Evolutionary conservation across 306 rosid genomes (phyloP).

Genomic region (Cicer yamashitae): DNA sequence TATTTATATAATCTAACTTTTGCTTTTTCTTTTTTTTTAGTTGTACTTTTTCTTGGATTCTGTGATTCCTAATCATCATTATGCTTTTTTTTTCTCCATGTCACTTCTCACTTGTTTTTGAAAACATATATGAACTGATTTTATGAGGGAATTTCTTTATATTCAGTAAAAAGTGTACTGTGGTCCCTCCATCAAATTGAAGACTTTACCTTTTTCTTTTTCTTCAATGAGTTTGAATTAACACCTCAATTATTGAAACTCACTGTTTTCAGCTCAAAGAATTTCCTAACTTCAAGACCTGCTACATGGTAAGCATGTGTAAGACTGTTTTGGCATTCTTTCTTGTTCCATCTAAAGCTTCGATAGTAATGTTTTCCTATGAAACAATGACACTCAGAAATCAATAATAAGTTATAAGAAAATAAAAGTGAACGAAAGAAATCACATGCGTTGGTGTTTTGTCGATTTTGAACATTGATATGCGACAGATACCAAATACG

Average conservation of each 20-base stretch:
- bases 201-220: slow-evolving; percentile 46
- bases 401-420: too few species aligned
- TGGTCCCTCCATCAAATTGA: slow-evolving; percentile 41
- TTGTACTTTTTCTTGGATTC: slow-evolving; percentile 39
- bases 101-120: slow-evolving; percentile 25
- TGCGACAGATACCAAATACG: too few species aligned
- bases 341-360: neutral
- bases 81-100: slow-evolving; percentile 18
- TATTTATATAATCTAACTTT: slow-evolving; percentile 49
- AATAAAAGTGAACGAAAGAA: too few species aligned
- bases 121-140: slow-evolving; percentile 39
- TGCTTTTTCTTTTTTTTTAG: slow-evolving; percentile 45
- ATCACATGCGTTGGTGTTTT: too few species aligned
- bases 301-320: slow-evolving; percentile 38
- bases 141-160: slow-evolving; percentile 28
- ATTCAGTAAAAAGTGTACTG: slow-evolving; percentile 38
- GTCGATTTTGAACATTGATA: too few species aligned
- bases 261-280: slow-evolving; percentile 34
- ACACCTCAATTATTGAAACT: slow-evolving; percentile 42
- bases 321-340: neutral
- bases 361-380: neutral
- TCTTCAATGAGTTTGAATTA: slow-evolving; percentile 35
- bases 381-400: too few species aligned
- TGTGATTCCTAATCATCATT: slow-evolving; percentile 57
- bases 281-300: slow-evolving; percentile 45